These are phyloP conservation scores for Fusarium xyrophilum DNA, from an alignment of 2,329 filamentous ascomycete species.

Conservation along the genomic window DNA sequence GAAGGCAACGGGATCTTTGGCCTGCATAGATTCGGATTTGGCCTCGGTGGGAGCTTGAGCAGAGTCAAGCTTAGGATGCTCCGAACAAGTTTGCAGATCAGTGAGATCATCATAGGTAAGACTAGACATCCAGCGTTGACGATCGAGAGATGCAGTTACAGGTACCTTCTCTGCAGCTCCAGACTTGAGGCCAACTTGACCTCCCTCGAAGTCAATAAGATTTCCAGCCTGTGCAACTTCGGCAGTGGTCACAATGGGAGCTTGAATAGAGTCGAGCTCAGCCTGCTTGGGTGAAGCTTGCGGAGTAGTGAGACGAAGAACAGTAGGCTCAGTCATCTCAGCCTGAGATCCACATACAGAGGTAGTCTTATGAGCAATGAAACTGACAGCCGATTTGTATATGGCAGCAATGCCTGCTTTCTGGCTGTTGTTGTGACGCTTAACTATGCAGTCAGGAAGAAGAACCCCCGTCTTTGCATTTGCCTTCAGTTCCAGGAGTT, in stretches of 20 bases:
- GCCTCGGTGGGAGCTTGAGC: neutral
- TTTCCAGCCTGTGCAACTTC: neutral
- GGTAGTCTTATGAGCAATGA: neutral
- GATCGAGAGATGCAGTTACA: conserved; percentile 58
- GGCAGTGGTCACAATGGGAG: neutral
- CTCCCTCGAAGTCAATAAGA: neutral
- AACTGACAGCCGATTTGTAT: neutral
- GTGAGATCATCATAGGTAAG: conserved; percentile 18
- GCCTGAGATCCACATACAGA: neutral
- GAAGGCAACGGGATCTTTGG: neutral
- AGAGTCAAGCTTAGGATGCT: neutral
- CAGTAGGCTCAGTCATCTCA: neutral
- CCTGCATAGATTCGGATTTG: neutral
- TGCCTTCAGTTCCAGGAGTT: conserved; percentile 9
- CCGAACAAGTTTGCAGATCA: neutral
- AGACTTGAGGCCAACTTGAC: conserved; percentile 18
- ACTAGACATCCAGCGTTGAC: conserved; percentile 49
- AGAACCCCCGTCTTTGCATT: neutral
- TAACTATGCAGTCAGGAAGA: neutral
- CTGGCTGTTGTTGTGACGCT: neutral
- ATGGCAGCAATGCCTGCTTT: neutral
- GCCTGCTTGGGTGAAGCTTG: neutral
- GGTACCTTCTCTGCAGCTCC: conserved; percentile 16
- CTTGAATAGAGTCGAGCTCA: neutral
- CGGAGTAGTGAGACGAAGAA: neutral